Percentiles rank a stretch among this genome's conserved stretches.
Conservation (phyloP, 352 stramenopile genomes). For the Pythium phragmitis region DNA sequence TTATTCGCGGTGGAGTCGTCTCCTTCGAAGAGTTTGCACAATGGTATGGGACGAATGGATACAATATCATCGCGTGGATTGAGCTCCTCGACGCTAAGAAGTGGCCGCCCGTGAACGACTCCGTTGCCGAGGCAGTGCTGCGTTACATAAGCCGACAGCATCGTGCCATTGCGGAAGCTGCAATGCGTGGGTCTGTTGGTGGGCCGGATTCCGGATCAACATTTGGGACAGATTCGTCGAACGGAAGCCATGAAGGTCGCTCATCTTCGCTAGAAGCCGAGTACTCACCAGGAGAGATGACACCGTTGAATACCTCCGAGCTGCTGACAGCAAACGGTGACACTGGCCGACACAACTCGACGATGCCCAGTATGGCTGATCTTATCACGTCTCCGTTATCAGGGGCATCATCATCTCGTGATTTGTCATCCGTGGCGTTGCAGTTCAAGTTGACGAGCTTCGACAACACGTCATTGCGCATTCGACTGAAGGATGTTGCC, state of each 20-base stretch:
- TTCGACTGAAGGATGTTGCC: constrained; percentile 82
- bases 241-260: constrained; percentile 44
- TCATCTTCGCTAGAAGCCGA: constrained; percentile 44
- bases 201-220: constrained; percentile 55
- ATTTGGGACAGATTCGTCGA: constrained; percentile 67
- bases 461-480: constrained; percentile 75
- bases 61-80: constrained; percentile 85
- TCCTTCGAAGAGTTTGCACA: constrained; percentile 84
- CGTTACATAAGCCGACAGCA: constrained; percentile 75
- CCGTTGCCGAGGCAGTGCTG: constrained; percentile 71
- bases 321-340: constrained; percentile 38
- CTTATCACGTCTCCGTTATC: constrained; percentile 56
- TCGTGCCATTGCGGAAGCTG: constrained; percentile 39
- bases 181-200: constrained; percentile 25
- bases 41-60: constrained; percentile 84
- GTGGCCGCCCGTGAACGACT: constrained; percentile 65
- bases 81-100: constrained; percentile 84
- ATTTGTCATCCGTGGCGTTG: constrained; percentile 71
- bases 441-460: constrained; percentile 89
- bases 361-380: constrained; percentile 63
- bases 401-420: constrained; percentile 41
- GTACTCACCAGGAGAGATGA: constrained; percentile 38
- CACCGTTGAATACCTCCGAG: constrained; percentile 38
- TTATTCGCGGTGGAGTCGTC: constrained; percentile 71
- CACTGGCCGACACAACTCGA: constrained; percentile 31